Evolutionary conservation across 2,329 filamentous ascomycete species (phyloP).

Genomic region (Pseudopithomyces maydicus): DNA sequence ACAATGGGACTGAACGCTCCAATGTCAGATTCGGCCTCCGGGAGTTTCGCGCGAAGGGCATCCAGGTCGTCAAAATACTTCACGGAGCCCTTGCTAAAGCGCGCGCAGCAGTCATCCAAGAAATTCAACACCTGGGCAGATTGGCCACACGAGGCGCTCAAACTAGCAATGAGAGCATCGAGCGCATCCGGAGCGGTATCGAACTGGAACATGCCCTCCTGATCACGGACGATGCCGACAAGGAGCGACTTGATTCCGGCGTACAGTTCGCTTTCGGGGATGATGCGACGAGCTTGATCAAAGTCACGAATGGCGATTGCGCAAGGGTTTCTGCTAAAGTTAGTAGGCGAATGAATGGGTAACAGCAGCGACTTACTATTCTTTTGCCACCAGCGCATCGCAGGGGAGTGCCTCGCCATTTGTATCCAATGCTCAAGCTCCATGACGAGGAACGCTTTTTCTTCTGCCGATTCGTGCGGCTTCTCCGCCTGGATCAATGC

Average conservation of each 20-base stretch:
- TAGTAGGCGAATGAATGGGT: constrained; percentile 4
- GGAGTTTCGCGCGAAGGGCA: constrained; percentile 46
- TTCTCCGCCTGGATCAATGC: constrained; percentile 66
- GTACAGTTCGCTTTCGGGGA: constrained; percentile 56
- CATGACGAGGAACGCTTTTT: constrained; percentile 65
- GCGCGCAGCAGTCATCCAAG: constrained; percentile 80
- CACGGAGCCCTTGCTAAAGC: constrained; percentile 76
- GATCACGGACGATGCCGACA: constrained; percentile 65
- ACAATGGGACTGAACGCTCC: constrained; percentile 65
- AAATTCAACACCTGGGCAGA: constrained; percentile 65
- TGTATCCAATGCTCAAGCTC: constrained; percentile 82
- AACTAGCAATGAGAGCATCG: constrained; percentile 55
- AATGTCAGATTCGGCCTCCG: constrained; percentile 21
- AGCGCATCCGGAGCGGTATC: constrained; percentile 46
- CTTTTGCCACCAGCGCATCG: constrained; percentile 90
- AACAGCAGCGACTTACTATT: constrained; percentile 48
- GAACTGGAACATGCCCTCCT: constrained; percentile 64
- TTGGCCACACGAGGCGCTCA: constrained; percentile 46
- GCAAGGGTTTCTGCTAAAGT: constrained; percentile 58
- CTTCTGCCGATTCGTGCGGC: constrained; percentile 43
- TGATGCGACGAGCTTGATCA: constrained; percentile 65
- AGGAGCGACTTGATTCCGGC: constrained; percentile 62
- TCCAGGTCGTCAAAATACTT: constrained; percentile 79
- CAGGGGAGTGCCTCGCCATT: constrained; percentile 79
- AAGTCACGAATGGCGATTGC: constrained; percentile 72